Evolutionary conservation across 768 basidiomycete genomes (phyloP).

Genomic region (Candolleomyces eurysporus): DNA sequence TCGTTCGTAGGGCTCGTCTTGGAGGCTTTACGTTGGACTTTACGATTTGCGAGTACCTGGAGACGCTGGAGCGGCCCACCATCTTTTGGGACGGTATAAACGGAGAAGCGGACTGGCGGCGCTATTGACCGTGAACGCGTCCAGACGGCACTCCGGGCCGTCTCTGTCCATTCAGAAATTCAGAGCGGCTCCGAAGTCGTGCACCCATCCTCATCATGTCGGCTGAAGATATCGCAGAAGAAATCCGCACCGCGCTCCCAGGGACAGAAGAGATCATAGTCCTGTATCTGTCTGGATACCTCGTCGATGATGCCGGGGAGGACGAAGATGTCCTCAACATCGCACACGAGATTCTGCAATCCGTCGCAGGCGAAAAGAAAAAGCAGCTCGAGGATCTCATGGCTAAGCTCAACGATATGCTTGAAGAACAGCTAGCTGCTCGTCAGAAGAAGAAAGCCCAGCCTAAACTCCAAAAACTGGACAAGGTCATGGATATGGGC

Average conservation of each 20-base stretch:
- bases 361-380: constrained; percentile 61
- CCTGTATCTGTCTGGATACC: constrained; percentile 84
- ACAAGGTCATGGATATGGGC: constrained; percentile 88
- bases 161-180: too few relatives aligned
- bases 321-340: constrained; percentile 85
- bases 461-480: constrained; percentile 71
- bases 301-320: constrained; percentile 85
- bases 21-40: too few relatives aligned
- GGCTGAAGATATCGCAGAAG: constrained; percentile 74
- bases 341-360: constrained; percentile 70
- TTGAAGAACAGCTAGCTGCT: constrained; percentile 61
- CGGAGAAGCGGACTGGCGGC: too few relatives aligned
- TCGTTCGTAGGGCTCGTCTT: too few relatives aligned
- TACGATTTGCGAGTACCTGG: too few relatives aligned
- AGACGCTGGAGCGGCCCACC: too few relatives aligned
- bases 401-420: constrained; percentile 55
- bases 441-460: constrained; percentile 59
- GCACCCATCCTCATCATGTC: constrained; percentile 43
- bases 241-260: constrained; percentile 67
- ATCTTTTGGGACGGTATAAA: too few relatives aligned
- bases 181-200: too few relatives aligned
- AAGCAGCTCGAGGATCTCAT: constrained; percentile 68
- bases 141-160: too few relatives aligned
- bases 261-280: constrained; percentile 84
- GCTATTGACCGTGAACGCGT: too few relatives aligned